Base-by-base conservation (phyloP, 805 yeast species). In the Ogataea glucozyma region DNA sequence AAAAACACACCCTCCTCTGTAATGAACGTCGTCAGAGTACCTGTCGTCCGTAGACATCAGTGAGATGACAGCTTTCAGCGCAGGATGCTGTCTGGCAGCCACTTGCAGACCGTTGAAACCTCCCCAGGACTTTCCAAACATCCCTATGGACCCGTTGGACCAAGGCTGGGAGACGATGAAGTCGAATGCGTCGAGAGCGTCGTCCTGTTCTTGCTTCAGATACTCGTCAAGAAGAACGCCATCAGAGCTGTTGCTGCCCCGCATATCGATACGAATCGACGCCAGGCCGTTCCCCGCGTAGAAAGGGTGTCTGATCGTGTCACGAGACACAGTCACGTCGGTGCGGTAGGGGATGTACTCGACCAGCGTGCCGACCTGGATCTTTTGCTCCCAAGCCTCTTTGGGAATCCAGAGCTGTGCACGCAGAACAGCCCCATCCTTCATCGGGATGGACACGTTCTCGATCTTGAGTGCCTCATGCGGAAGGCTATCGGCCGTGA, bases 71-170 rank as follows among this genome's bases (percentile, higher is more conserved):
- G 72, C 54, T 47, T 71, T 71, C 51, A 72, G 53, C 20, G 73
- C 73, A 3, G 75, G 75, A 48, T 72, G 76, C 45, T 69, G 71
- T 56, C 72, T 62, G 5, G 71, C 71, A 10, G 76, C 75, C 18
- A 72, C 55, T 48, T 72, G 76, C 24, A 71, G 56, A 6, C 73
- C 70, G 47, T 72, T 72, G 56, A 72, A 72, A 1, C 76, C 76
- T 39, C 72, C 75, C 76, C 76, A 72, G 1, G 75, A 70, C 51
- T 72, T 72, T 26, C 76, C 76, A 59, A 71, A 69, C 72, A 70
- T 69, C 14, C 69, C 76, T 41, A 72, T 64, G 40, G 60, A 64
- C 11, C 75, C 76, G 47, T 72, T 72, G 26, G 75, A 70, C 75
- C 75, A 72, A 0, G 38, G 26, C 47, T 72, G 76, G 17, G 44